Base-by-base conservation (phyloP, 2,329 filamentous ascomycete genomes). In the Amesomyces nigricolor region DNA sequence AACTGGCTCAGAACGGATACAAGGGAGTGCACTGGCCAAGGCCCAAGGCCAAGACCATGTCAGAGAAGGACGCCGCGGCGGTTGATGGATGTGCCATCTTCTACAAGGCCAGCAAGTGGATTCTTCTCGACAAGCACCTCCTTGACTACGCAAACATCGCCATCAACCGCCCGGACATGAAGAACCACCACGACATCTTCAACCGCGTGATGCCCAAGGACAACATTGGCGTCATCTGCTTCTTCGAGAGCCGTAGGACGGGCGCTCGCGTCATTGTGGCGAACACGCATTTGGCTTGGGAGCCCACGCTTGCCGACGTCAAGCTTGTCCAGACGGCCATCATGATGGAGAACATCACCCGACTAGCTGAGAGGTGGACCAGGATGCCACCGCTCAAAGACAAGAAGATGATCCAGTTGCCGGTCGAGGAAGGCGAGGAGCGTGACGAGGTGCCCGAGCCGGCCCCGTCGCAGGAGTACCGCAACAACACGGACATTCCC, bases 181-280 rank as follows among this genome's bases (percentile, higher is more conserved):
- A 97, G 74, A 89, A 91, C 54, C 90, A 95, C 66, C 89, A 95
- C 68, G 94, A 99, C 66, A 92, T 97, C 55, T 97, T 96, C 79
- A 99, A 99, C 70, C 88, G 94, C 29, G 88, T 99, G 58, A 97
- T 96, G 94, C 91, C 92, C 58, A 90, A 94, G 73, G 94, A 99
- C 77, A 92, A 97, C 69, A 96, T 99, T 70, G 94, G 88, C 14
- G 87, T 96, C 47, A 83, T 96, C 47, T 85, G 88, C 54, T 95
- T 97, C 75, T 83, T 99, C 60, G 94, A 99, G 72, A 96, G 95
- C 66, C 84, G 92, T 38, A 76, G 82, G 58, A 96, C 92, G 0
- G 94, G 94, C n/a, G 86, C 90, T 13, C 86, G 94, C 54, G 76
- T 97, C 66, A 95, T 99, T 60, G 85, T 97, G 37, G 90, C 90